phyloP scores from a whole-genome alignment of 371 early-diverging fungal species.

The Choanephora cucurbitarum region DNA sequence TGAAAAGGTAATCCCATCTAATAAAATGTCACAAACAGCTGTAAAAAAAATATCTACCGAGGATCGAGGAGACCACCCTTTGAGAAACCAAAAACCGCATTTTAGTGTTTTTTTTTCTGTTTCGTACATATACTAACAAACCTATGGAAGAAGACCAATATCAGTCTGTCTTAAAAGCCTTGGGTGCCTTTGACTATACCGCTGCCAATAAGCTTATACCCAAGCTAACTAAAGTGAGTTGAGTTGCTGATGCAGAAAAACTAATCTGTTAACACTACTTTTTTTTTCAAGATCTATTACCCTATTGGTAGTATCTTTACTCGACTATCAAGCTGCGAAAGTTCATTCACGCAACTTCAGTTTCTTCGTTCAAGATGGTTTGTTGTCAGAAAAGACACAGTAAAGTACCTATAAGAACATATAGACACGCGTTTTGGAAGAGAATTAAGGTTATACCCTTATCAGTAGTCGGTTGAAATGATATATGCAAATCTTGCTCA shows the following conservation, averaged over 20 bases:
- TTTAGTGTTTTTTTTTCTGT: conserved; percentile 1
- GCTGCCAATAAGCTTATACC: conserved; percentile 53
- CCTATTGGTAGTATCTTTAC: conserved; percentile 36
- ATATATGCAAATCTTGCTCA: conserved; percentile 37
- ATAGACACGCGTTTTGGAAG: neutral
- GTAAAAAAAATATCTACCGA: too few species aligned
- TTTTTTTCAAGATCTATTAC: conserved; percentile 28
- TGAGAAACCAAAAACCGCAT: too few species aligned
- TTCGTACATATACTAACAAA: too few species aligned
- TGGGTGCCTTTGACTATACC: conserved; percentile 62
- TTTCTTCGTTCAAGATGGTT: conserved; percentile 50
- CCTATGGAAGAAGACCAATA: conserved; percentile 31
- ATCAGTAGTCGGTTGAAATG: conserved; percentile 29
- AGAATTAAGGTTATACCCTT: neutral
- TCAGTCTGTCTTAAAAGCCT: conserved; percentile 42
- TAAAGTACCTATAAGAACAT: conserved; percentile 15
- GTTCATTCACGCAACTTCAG: conserved; percentile 39
- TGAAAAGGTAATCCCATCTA: too few species aligned
- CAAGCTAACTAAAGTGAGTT: conserved; percentile 41
- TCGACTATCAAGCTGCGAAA: conserved; percentile 33
- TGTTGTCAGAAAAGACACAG: conserved; percentile 49
- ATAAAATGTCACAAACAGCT: too few species aligned
- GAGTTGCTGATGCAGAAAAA: too few species aligned
- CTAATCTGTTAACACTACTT: neutral
- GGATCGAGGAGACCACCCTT: too few species aligned